These are phyloP conservation scores for Lentinula guzmanii DNA, from an alignment of 768 basidiomycete species.

Conservation along the genomic window DNA sequence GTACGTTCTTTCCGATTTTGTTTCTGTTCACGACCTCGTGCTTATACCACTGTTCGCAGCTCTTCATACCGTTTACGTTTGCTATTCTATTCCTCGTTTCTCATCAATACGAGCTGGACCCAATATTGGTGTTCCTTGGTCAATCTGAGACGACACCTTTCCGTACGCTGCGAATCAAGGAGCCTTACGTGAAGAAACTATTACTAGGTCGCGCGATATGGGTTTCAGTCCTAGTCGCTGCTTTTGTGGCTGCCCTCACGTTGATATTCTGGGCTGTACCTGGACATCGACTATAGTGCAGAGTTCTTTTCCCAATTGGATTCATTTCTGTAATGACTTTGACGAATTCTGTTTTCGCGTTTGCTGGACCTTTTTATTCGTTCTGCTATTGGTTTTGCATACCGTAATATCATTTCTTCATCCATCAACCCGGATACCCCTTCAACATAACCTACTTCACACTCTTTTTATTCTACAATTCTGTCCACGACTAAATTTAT, in stretches of 20 bases:
- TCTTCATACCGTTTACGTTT: slow-evolving; percentile 90
- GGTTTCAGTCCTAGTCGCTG: slow-evolving; percentile 77
- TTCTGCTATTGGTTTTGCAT: slow-evolving; percentile 1
- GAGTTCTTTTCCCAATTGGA: neutral
- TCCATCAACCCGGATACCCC: neutral
- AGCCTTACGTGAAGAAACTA: slow-evolving; percentile 91
- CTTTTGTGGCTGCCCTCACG: slow-evolving; percentile 74
- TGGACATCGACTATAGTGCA: slow-evolving; percentile 71
- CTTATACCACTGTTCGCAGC: slow-evolving; percentile 36
- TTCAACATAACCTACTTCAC: neutral
- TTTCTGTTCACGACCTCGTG: neutral
- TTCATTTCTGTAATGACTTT: neutral
- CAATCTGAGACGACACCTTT: slow-evolving; percentile 97
- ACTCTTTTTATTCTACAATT: neutral
- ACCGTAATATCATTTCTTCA: neutral
- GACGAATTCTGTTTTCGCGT: neutral
- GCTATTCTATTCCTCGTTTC: slow-evolving; percentile 89
- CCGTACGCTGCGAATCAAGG: slow-evolving; percentile 85
- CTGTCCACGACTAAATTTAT: neutral
- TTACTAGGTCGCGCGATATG: slow-evolving; percentile 87
- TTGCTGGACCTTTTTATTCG: neutral
- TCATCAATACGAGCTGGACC: slow-evolving; percentile 96
- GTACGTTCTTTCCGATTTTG: slow-evolving; percentile 46
- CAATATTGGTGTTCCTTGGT: slow-evolving; percentile 87
- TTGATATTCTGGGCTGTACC: slow-evolving; percentile 96